Evolutionary conservation across 164 flowering plant species (phyloP).

Genomic region (Magnolia officinalis): DNA sequence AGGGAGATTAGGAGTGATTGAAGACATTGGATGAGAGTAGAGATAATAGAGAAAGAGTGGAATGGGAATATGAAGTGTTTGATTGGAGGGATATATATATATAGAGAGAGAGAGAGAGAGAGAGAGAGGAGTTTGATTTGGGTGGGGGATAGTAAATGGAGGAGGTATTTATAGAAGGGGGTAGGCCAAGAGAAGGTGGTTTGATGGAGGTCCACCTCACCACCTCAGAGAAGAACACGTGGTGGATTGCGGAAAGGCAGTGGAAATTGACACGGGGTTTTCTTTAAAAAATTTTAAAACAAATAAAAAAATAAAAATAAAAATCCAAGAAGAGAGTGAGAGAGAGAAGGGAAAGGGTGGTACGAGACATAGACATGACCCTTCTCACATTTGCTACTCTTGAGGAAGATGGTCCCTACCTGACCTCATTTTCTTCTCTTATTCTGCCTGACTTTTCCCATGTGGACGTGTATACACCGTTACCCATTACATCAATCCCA

Average conservation of each 20-base stretch:
- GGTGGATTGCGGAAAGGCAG: conserved; percentile 36
- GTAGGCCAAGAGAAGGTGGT: not conserved
- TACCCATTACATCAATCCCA: not conserved
- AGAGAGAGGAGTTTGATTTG: not conserved
- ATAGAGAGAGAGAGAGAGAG: not conserved
- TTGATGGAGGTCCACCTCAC: conserved; percentile 30
- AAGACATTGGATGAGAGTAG: no score
- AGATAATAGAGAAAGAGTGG: not conserved
- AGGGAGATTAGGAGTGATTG: no score
- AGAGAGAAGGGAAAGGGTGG: not conserved
- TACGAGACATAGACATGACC: not conserved
- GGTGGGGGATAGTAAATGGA: not conserved
- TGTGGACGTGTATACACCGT: not conserved
- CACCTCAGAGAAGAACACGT: conserved; percentile 49
- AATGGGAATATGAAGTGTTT: not conserved
- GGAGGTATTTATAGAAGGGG: conserved; percentile 8
- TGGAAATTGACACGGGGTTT: conserved; percentile 18
- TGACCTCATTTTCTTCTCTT: not conserved
- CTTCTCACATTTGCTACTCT: not conserved
- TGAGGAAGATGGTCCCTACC: not conserved
- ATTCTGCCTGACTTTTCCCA: not conserved
- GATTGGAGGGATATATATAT: not conserved
- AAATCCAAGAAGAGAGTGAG: not conserved
- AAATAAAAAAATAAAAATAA: no score
- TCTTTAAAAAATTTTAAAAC: no score